phyloP scores from a whole-genome alignment of 2,329 filamentous ascomycete species.

The Epichloe bromicola region DNA sequence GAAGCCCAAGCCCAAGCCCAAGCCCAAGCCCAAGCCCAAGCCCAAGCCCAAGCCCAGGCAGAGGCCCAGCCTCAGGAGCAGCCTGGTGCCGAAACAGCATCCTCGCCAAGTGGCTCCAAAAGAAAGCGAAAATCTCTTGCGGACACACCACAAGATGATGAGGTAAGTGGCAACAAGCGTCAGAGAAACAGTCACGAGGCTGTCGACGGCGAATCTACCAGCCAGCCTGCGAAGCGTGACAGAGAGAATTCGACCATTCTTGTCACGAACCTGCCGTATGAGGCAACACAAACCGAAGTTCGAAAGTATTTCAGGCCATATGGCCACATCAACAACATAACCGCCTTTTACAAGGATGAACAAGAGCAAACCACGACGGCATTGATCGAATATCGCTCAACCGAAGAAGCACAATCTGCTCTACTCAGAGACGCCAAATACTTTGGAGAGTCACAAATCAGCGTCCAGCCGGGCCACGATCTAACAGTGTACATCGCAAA shows the following conservation, averaged over 20 bases:
- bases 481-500: constrained; percentile 85
- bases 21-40: background rate
- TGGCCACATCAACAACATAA: constrained; percentile 69
- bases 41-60: background rate
- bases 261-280: constrained; percentile 60
- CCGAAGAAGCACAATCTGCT: constrained; percentile 71
- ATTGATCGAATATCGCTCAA: constrained; percentile 70
- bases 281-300: constrained; percentile 58
- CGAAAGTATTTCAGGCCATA: constrained; percentile 88
- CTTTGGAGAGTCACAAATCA: constrained; percentile 59
- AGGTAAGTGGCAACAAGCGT: constrained; percentile 51
- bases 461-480: constrained; percentile 60
- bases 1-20: constrained; percentile 15
- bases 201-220: constrained; percentile 11
- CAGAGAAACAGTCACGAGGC: constrained; percentile 34
- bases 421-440: constrained; percentile 70
- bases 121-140: constrained; percentile 57
- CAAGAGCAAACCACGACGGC: constrained; percentile 52
- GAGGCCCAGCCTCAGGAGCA: constrained; percentile 12
- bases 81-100: constrained; percentile 8
- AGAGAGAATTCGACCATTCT: constrained; percentile 82
- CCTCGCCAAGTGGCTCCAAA: constrained; percentile 40
- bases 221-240: constrained; percentile 53
- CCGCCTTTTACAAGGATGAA: constrained; percentile 46
- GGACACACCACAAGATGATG: constrained; percentile 24